phyloP scores from a whole-genome alignment of 352 stramenopile species.

The Phytopythium delawarense region DNA sequence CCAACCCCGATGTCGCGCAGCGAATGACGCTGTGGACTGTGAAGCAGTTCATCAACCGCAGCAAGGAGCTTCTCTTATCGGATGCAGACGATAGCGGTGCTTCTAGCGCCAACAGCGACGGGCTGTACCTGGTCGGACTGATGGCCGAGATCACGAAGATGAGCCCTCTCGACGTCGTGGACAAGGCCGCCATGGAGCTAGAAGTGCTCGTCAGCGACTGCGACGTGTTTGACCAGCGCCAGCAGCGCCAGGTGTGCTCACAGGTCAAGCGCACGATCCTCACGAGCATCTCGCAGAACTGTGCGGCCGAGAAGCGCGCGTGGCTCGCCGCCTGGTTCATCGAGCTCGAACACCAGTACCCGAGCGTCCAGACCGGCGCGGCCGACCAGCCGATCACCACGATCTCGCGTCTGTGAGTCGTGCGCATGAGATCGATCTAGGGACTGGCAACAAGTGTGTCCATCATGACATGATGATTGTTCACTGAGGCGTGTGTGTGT shows the following conservation, averaged over 20 bases:
- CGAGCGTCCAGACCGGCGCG: neutral
- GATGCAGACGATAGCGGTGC: neutral
- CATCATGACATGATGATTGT: neutral
- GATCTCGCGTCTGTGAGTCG: neutral
- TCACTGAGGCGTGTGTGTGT: neutral
- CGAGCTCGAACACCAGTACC: slow-evolving; percentile 38
- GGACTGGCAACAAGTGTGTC: neutral
- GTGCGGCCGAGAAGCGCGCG: slow-evolving; percentile 51
- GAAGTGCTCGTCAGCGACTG: slow-evolving; percentile 29
- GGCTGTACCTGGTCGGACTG: slow-evolving; percentile 45
- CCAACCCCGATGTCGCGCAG: slow-evolving; percentile 14
- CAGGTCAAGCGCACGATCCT: slow-evolving; percentile 39
- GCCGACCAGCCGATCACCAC: neutral
- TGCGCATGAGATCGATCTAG: neutral
- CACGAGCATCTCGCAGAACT: slow-evolving; percentile 45
- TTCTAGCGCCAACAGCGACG: slow-evolving; percentile 17
- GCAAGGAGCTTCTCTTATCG: slow-evolving; percentile 23
- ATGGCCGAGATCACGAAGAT: slow-evolving; percentile 68
- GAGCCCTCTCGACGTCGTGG: slow-evolving; percentile 37
- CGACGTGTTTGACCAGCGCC: slow-evolving; percentile 4
- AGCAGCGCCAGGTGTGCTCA: slow-evolving; percentile 15
- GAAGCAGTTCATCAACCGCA: slow-evolving; percentile 34
- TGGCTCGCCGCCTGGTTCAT: slow-evolving; percentile 64
- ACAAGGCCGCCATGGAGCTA: slow-evolving; percentile 29
- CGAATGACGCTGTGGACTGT: slow-evolving; percentile 51